Evolutionary conservation across 495 filamentous ascomycete species (phyloP).

Genomic region (Chaetomium fimeti): DNA sequence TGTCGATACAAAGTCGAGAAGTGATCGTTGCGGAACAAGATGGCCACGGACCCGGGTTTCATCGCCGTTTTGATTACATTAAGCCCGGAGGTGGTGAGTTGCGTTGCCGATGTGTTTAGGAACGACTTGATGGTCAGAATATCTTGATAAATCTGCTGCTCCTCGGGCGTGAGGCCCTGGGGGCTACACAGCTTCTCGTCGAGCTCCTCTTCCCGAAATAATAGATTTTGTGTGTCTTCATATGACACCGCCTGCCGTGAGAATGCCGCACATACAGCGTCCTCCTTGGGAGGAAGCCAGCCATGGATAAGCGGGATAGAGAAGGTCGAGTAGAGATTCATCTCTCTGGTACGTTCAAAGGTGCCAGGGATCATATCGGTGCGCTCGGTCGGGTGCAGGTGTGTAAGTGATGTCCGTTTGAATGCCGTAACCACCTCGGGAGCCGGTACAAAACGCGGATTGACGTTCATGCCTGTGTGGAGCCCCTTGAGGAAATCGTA

Average conservation of each 20-base stretch:
- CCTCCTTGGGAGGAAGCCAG: conserved; percentile 72
- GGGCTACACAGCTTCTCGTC: conserved; percentile 69
- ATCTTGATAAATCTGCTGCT: conserved; percentile 71
- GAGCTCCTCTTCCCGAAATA: conserved; percentile 83
- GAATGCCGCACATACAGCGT: conserved; percentile 63
- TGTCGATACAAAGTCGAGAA: conserved; percentile 89
- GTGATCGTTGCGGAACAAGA: conserved; percentile 95
- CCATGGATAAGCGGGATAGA: conserved; percentile 87
- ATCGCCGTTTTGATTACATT: conserved; percentile 63
- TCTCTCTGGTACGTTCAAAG: conserved; percentile 80
- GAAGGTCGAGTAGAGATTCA: conserved; percentile 84
- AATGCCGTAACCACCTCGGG: conserved; percentile 44
- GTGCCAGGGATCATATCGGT: conserved; percentile 58
- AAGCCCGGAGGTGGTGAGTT: conserved; percentile 80
- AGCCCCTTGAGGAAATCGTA: conserved; percentile 83
- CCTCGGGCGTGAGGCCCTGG: conserved; percentile 58
- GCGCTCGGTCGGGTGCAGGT: conserved; percentile 45
- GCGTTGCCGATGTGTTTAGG: conserved; percentile 72
- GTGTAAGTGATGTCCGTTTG: conserved; percentile 43
- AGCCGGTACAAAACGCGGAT: conserved; percentile 72
- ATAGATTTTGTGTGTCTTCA: conserved; percentile 84
- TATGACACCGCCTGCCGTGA: conserved; percentile 71
- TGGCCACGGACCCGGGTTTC: conserved; percentile 71
- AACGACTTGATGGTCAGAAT: conserved; percentile 80
- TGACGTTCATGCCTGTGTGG: conserved; percentile 98